Percentiles rank a stretch among this genome's conserved stretches.
These are phyloP conservation scores for Paracoccidioides brasiliensis DNA, from an alignment of 2,329 filamentous ascomycete species.

Conservation along the genomic window DNA sequence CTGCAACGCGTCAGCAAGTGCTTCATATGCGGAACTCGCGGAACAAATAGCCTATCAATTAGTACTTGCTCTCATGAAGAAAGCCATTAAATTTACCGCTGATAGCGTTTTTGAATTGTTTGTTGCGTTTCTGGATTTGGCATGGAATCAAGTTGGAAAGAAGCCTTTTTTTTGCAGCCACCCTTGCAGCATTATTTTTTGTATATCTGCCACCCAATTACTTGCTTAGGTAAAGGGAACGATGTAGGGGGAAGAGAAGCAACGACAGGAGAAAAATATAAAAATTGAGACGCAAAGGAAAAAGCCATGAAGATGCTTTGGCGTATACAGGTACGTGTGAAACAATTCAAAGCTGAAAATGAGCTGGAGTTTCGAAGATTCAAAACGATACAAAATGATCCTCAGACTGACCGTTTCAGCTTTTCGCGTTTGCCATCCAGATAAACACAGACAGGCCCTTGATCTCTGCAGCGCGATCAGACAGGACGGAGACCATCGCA, in stretches of 20 bases:
- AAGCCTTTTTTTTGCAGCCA: constrained; percentile 11
- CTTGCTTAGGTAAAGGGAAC: background rate
- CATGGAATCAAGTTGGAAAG: constrained; percentile 8
- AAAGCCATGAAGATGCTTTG: background rate
- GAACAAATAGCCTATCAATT: background rate
- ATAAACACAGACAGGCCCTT: constrained; percentile 20
- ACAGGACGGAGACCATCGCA: constrained; percentile 23
- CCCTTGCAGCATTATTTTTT: constrained; percentile 11
- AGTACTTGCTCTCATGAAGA: background rate
- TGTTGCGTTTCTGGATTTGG: constrained; percentile 9
- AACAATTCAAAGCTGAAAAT: background rate
- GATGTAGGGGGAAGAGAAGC: background rate
- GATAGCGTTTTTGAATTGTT: constrained; percentile 9
- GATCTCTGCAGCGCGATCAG: constrained; percentile 22
- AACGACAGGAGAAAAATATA: background rate
- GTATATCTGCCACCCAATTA: constrained; percentile 6
- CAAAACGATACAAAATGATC: too few species aligned
- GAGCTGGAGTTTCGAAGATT: constrained; percentile 4
- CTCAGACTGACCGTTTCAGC: constrained; percentile 13
- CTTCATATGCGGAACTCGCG: background rate
- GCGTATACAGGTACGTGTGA: background rate
- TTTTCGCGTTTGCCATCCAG: constrained; percentile 24
- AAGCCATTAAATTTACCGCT: constrained; percentile 6
- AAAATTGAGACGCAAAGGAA: background rate
- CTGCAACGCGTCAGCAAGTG: background rate